Percentiles rank a stretch among this genome's conserved stretches.
These are phyloP conservation scores for Zasmidium citrigriseum DNA, from an alignment of 2,329 filamentous ascomycete genomes.

Conservation along the genomic window DNA sequence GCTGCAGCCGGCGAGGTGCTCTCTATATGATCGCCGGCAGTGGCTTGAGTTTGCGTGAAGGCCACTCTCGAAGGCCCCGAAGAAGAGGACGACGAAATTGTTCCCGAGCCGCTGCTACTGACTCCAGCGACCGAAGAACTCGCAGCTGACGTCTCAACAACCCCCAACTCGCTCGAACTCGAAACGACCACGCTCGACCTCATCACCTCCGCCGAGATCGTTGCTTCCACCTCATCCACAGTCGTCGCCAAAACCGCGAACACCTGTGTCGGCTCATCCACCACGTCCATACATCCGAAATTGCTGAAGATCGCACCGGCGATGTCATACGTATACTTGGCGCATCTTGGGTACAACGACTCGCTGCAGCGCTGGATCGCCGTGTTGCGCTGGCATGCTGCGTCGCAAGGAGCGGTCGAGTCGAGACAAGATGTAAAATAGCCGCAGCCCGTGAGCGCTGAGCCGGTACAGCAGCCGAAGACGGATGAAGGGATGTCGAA, in stretches of 20 bases:
- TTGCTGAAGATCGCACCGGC: background rate
- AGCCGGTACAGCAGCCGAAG: conserved; percentile 3
- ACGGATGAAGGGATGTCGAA: background rate
- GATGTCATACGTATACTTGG: background rate
- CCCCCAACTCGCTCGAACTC: background rate
- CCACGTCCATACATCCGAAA: background rate
- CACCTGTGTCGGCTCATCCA: background rate
- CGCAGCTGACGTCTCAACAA: too few species aligned
- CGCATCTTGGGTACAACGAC: background rate
- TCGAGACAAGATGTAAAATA: background rate
- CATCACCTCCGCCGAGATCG: background rate
- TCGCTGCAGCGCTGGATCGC: background rate
- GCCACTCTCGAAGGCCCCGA: background rate
- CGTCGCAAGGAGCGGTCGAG: background rate
- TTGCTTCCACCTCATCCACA: background rate
- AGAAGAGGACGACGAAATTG: background rate
- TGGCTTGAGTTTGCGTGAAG: background rate
- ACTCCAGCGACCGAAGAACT: too few species aligned
- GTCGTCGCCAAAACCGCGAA: background rate
- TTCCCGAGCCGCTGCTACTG: background rate
- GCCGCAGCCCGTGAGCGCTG: background rate
- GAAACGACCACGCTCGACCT: background rate
- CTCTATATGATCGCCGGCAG: background rate
- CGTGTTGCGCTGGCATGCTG: background rate
- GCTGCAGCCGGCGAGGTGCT: background rate